Evolutionary conservation across 1,139 yeast species (phyloP), one percentile per base, ranked within the genome.

Genomic region (Zygoascus hellenicus): DNA sequence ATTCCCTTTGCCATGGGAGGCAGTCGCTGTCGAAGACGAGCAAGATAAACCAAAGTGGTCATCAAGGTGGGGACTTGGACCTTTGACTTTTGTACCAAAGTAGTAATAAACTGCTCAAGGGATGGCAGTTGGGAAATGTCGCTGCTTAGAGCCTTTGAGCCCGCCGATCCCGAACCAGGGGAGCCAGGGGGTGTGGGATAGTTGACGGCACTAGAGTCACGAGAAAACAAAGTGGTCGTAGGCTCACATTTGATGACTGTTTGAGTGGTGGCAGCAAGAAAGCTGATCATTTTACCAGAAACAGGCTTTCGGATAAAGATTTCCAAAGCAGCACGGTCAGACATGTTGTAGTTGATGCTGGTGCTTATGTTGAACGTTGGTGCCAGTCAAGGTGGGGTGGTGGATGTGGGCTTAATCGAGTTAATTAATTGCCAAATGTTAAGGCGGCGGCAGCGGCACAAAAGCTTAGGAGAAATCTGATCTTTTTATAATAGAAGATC

Each of bases 11-110:
- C 95, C 66, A 86, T 84, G 30, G 90, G 80, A 4, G 97, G 97
- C 48, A 92, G 76, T 11, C 84, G 73, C 52, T 78, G 75, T 56
- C 94, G 78, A 55, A 90, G 73, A 53, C 89, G 82, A 51, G 83
- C 80, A 49, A 90, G 74, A 65, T 87, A 90, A 10, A 89, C 89
- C 47, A 88, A 72, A 2, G 96, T 77, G 14, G 97, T 83, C 97
- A 92, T 90, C 48, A 92, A 74, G 1, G 97, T 92, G 36, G 97
- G 90, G 2, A 96, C 86, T 68, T 90, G 97, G 19, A 92, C 97
- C 63, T 90, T 89, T 11, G 96, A 87, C 60, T 84, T 80, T 49
- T 72, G 74, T 52, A 90, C 82, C 56, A 90, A 71, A 43, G 76
- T 78, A 54, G 80, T 75, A 57, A 90, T 89, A 70, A 90, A 90